Evolutionary conservation across 208 protist species (phyloP).

Genomic region (Wallacemonas sp.): DNA sequence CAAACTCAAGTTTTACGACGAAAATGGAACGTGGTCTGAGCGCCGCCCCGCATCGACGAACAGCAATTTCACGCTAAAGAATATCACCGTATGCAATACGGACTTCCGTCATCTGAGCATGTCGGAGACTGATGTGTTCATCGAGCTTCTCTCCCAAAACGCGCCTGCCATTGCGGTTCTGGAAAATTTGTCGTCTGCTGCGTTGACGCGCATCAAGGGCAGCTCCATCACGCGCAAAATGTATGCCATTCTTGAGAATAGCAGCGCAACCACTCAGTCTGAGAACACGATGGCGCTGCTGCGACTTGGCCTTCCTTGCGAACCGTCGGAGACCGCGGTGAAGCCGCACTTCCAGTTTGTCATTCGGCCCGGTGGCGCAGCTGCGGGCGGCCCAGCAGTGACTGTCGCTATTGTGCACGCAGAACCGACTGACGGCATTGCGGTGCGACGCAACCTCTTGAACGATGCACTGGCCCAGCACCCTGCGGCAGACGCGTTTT

Average conservation of each 20-base stretch:
- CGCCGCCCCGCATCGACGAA: conserved; percentile 17
- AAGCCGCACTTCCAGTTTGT: conserved; percentile 58
- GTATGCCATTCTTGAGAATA: conserved; percentile 70
- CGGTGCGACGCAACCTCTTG: conserved; percentile 36
- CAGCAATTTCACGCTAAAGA: conserved; percentile 37
- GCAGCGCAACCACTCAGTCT: conserved; percentile 52
- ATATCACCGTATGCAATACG: conserved; percentile 59
- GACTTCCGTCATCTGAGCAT: conserved; percentile 48
- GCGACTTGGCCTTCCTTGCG: conserved; percentile 55
- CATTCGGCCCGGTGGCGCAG: conserved; percentile 30
- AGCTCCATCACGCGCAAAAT: conserved; percentile 48
- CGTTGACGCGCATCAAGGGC: conserved; percentile 59
- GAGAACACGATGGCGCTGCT: conserved; percentile 63
- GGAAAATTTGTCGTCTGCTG: conserved; percentile 49
- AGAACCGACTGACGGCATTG: conserved; percentile 21
- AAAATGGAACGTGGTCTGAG: conserved; percentile 63
- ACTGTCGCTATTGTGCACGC: conserved; percentile 53
- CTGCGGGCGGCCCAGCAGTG: conserved; percentile 7
- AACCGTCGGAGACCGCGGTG: conserved; percentile 48
- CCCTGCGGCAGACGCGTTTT: conserved; percentile 17
- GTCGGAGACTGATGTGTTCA: conserved; percentile 58
- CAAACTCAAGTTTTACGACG: conserved; percentile 78
- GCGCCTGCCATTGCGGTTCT: conserved; percentile 66
- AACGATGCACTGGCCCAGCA: conserved; percentile 41
- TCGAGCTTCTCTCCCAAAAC: conserved; percentile 43